These are phyloP conservation scores for Eimeria maxima DNA, from an alignment of 169 alveolate species.

Conservation along the genomic window DNA sequence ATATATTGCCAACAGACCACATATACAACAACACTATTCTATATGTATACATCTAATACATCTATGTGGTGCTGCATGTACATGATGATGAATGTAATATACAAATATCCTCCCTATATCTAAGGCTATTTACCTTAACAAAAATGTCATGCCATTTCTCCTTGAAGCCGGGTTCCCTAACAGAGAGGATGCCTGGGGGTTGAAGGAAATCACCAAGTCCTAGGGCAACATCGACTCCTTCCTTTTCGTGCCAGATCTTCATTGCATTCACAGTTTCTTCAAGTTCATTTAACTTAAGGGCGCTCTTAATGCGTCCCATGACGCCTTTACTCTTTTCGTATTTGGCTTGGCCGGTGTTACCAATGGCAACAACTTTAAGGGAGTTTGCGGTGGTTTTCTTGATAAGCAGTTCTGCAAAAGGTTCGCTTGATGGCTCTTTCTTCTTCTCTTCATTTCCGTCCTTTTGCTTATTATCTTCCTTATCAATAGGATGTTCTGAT, in stretches of 20 bases:
- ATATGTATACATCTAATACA: background rate
- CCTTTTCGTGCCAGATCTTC: constrained; percentile 41
- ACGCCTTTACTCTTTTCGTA: background rate
- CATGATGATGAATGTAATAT: background rate
- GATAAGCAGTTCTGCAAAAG: background rate
- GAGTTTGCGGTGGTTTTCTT: constrained; percentile 33
- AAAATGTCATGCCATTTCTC: constrained; percentile 59
- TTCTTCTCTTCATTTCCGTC: background rate
- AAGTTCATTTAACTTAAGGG: constrained; percentile 34
- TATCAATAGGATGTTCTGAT: constrained; percentile 14
- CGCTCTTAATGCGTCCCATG: background rate
- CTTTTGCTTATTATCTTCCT: constrained; percentile 17
- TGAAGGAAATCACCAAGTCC: constrained; percentile 71
- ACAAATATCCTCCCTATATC: no score
- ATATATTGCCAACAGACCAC: no score
- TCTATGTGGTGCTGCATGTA: background rate
- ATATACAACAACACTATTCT: no score
- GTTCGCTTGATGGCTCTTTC: background rate
- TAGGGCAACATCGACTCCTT: constrained; percentile 63
- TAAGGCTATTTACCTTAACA: constrained; percentile 32
- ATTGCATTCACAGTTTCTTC: constrained; percentile 46
- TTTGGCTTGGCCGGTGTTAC: constrained; percentile 47
- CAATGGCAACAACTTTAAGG: constrained; percentile 60
- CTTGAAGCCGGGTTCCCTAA: constrained; percentile 15
- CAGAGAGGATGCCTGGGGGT: constrained; percentile 37